Base-by-base conservation (phyloP, 1,284 basidiomycete genomes). In the Rhodotorula glutinis region DNA sequence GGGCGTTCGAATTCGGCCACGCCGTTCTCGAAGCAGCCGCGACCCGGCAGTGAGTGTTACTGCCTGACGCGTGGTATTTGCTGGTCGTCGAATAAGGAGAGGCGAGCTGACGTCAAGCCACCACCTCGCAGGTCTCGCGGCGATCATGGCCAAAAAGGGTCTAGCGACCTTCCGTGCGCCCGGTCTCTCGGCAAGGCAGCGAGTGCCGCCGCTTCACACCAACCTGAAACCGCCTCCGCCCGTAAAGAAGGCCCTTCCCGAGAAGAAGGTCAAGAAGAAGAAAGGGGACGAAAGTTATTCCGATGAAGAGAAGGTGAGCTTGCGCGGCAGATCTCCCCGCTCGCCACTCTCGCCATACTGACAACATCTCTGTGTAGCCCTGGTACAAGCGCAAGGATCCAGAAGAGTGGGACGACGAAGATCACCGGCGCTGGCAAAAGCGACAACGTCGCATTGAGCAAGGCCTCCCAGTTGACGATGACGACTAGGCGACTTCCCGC, bases 141-240 rank as follows among this genome's bases (percentile, higher is more conserved):
- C 49, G 30, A 67, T 72, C 25, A 57, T 72, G 25, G 60, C 59
- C 51, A 58, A 53, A 43, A 41, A 30, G 9, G 60, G 60, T 2
- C 33, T 69, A 17, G 58, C 53, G 8, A 44, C 43, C 11, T 53
- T 52, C 27, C 68, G 62, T 30, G n/a, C 60, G 2, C 63, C 67
- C 1, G 71, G 71, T 21, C 57, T 72, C 2, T 65, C 62, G 5
- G 4, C 19, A 9, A 47, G 60, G 8, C 49, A 53, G 43, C 67
- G 59, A 46, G 19, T 70, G 2, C 71, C 71, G 25, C 54, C 62
- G 9, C 43, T 72, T 14, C 71, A 72, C 52, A 49, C 33, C 13
- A 72, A 72, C 58, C 63, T 72, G 52, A 72, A 72, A 57, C 63
- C 71, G 29, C 57, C 68, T 2, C 65, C 71, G 5, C 56, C 67